Evolutionary conservation across 2,329 filamentous ascomycete genomes (phyloP).

Genomic region (Bertia moriformis): DNA sequence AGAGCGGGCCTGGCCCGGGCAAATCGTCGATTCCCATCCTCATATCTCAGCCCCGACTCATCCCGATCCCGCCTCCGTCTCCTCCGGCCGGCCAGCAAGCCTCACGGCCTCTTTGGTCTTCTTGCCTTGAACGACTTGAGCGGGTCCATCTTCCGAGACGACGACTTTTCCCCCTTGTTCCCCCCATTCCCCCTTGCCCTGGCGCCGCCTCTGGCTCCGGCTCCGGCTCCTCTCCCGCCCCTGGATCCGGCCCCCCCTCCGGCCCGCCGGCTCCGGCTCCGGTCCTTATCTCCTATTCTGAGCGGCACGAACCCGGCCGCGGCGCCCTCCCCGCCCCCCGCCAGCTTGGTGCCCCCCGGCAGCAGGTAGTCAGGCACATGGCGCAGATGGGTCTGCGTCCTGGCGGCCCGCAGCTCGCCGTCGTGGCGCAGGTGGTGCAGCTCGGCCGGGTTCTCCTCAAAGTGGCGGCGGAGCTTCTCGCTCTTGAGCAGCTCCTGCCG

Average conservation of each 20-base stretch:
- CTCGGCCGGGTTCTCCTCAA: constrained; percentile 90
- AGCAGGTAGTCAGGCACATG: constrained; percentile 90
- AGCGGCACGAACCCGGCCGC: constrained; percentile 69
- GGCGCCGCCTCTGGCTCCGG: constrained; percentile 24
- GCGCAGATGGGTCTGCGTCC: constrained; percentile 77
- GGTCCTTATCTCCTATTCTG: constrained; percentile 37
- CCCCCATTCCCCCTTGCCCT: constrained; percentile 38
- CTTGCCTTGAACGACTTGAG: constrained; percentile 73
- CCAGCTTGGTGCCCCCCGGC: constrained; percentile 57
- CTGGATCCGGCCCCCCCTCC: too few species aligned
- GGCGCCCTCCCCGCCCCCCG: constrained; percentile 51
- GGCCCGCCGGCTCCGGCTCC: constrained; percentile 22
- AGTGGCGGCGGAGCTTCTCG: constrained; percentile 86
- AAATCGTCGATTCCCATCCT: too few species aligned
- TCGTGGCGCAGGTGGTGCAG: constrained; percentile 80
- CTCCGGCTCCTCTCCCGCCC: constrained; percentile 30
- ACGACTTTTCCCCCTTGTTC: too few species aligned
- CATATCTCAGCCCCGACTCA: too few species aligned
- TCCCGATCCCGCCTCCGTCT: too few species aligned
- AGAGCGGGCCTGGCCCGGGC: too few species aligned
- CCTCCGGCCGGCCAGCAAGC: too few species aligned
- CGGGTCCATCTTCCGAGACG: constrained; percentile 69
- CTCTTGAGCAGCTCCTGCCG: constrained; percentile 81
- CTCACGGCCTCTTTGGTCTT: too few species aligned
- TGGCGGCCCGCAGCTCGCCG: constrained; percentile 67